Evolutionary conservation across 192 early-diverging fungal genomes (phyloP), one percentile per base, ranked within the genome.

Genomic region (Mycoemilia scoparia): DNA sequence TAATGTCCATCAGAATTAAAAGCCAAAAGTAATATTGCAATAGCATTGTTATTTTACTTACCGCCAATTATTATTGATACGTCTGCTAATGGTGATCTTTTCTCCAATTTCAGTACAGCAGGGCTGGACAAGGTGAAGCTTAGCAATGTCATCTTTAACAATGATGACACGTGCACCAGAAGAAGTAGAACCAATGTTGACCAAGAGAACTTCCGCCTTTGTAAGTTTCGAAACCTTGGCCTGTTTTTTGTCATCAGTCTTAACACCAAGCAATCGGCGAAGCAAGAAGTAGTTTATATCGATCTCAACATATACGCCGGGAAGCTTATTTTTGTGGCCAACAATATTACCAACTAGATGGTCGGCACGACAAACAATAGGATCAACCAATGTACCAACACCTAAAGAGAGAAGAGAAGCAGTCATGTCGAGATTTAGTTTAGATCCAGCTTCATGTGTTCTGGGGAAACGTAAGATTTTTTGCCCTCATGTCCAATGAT

Each of bases 1-100:
- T 35, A 0, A 13, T n/a, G n/a, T n/a, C n/a, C n/a, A n/a, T n/a
- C n/a, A n/a, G n/a, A n/a, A n/a, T n/a, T n/a, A n/a, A n/a, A 21
- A 11, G 11, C 11, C 20, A 23, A 21, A 8, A 27, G 35, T 34
- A 32, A n/a, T n/a, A 7, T 4, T 12, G 25, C n/a, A 2, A 2
- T 9, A 23, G 29, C 10, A 14, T 19, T 23, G 17, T 7, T 20
- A 11, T n/a, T n/a, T n/a, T n/a, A n/a, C n/a, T n/a, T n/a, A n/a
- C n/a, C n/a, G 83, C 95, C 95, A 98, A 63, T 91, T 84, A 64
- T 84, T 83, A 45, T 92, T 88, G 54, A 96, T 95, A 64, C 89
- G 77, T 55, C 95, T 61, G 36, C 82, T 86, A 25, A 96, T 57
- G 2, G 95, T 89, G 43, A 98, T 84, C 67, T 88, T 96, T 48